Evolutionary conservation across 176 grass and related monocot species (phyloP).

Genomic region (Panicum miliaceum): DNA sequence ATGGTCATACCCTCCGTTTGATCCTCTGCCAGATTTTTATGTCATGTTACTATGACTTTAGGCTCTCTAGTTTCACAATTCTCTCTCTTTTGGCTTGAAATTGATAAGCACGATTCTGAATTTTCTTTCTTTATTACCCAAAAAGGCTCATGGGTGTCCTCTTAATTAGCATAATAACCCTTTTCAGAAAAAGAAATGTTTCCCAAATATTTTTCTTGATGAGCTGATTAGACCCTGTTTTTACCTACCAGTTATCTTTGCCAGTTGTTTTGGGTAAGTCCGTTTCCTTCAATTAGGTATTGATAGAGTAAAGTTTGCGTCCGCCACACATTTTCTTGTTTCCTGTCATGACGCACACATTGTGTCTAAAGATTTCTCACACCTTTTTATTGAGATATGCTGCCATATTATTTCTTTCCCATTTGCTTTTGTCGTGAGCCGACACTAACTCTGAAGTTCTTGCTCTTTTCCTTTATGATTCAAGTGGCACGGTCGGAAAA

Average conservation of each 20-base stretch:
- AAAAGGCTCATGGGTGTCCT: neutral
- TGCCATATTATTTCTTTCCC: neutral
- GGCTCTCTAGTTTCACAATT: neutral
- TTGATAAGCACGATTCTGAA: neutral
- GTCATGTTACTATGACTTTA: neutral
- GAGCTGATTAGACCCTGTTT: neutral
- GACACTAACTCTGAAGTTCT: conserved; percentile 15
- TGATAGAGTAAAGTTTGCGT: conserved; percentile 1
- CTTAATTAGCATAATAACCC: neutral
- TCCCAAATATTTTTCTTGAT: neutral
- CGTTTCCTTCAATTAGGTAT: neutral
- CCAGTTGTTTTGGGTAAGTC: neutral
- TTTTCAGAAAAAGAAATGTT: neutral
- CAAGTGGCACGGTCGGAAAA: conserved; percentile 52
- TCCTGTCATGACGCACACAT: neutral
- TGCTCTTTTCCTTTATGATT: neutral
- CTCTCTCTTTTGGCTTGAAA: neutral
- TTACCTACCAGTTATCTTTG: neutral
- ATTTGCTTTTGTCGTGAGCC: neutral
- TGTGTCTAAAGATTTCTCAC: neutral
- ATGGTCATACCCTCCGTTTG: neutral
- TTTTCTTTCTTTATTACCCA: neutral
- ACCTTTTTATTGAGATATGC: neutral
- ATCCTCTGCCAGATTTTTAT: conserved; percentile 12
- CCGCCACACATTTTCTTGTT: neutral